A percentile compares a stretch with the other conserved stretches of the same genome.
Conservation (phyloP, 164 flowering plant species). For the Chloranthus sessilifolius region DNA sequence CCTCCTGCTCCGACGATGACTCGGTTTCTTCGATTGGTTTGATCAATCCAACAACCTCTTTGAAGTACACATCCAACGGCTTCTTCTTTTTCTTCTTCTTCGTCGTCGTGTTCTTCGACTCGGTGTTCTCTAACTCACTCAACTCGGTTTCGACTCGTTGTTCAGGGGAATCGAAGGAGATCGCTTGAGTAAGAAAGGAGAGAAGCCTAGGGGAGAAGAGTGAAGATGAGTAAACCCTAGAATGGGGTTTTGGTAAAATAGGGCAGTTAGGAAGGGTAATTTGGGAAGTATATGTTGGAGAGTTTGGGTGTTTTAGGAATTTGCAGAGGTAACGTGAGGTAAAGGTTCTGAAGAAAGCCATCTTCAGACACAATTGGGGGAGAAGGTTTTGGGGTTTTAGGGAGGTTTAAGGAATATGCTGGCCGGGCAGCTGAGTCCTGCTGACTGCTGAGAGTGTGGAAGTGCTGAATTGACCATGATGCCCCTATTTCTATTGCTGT, state of each 20-base stretch:
- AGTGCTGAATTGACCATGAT: too few relatives aligned
- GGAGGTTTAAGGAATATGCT: neutral
- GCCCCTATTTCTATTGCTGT: too few relatives aligned
- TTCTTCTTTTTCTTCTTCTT: constrained; percentile 3
- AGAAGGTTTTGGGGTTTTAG: neutral
- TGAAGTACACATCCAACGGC: constrained; percentile 8
- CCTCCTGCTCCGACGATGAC: constrained; percentile 2
- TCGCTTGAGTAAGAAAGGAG: neutral
- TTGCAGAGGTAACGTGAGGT: neutral
- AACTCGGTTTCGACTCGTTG: neutral
- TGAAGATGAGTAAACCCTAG: neutral
- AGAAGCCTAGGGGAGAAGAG: neutral
- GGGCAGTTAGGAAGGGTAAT: too few relatives aligned
- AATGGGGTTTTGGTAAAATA: neutral
- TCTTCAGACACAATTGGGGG: neutral
- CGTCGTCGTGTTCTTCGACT: neutral
- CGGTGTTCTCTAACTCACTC: neutral
- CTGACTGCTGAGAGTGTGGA: too few relatives aligned
- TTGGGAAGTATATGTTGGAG: too few relatives aligned
- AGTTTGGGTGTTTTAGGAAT: neutral
- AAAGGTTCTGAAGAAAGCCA: constrained; percentile 5
- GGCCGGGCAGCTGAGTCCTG: too few relatives aligned
- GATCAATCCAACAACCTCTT: constrained; percentile 11
- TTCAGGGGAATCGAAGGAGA: neutral
- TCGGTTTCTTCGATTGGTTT: constrained; percentile 11